Evolutionary conservation across 2,329 filamentous ascomycete species (phyloP).

Genomic region (Remersonia thermophila): DNA sequence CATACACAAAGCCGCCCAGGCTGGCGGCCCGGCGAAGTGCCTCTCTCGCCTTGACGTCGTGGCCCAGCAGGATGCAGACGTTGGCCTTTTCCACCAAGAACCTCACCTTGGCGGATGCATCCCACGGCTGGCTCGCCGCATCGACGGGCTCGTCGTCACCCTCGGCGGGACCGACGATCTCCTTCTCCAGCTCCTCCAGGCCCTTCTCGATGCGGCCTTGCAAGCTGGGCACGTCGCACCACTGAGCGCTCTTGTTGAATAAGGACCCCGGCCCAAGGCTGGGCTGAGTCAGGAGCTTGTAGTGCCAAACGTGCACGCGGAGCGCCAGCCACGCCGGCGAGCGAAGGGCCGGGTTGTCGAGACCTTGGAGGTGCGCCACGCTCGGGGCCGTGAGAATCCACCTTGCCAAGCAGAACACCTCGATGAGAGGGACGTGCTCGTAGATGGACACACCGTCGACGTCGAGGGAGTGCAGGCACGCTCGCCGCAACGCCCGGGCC

Average conservation of each 20-base stretch:
- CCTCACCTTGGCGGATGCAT: slow-evolving; percentile 43
- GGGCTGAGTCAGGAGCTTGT: slow-evolving; percentile 47
- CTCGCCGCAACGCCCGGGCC: slow-evolving; percentile 31
- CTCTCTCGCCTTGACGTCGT: slow-evolving; percentile 61
- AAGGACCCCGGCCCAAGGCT: slow-evolving; percentile 40
- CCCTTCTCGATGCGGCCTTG: slow-evolving; percentile 35
- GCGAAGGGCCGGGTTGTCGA: too few species aligned
- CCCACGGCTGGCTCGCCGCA: slow-evolving; percentile 20
- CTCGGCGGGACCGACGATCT: slow-evolving; percentile 22
- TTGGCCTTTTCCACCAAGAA: slow-evolving; percentile 75
- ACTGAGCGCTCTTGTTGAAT: slow-evolving; percentile 44
- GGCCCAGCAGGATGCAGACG: slow-evolving; percentile 71
- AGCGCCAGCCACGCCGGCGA: slow-evolving; percentile 49
- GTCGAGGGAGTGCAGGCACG: slow-evolving; percentile 57
- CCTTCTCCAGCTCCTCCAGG: slow-evolving; percentile 29
- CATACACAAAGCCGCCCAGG: slow-evolving; percentile 64
- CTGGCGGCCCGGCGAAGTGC: slow-evolving; percentile 57
- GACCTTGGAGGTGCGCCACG: too few species aligned
- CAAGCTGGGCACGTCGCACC: slow-evolving; percentile 47
- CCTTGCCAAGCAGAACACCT: slow-evolving; percentile 66
- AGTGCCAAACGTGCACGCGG: slow-evolving; percentile 59
- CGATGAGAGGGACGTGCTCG: slow-evolving; percentile 67
- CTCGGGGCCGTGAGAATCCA: slow-evolving; percentile 27
- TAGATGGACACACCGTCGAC: slow-evolving; percentile 83
- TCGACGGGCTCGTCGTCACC: slow-evolving; percentile 7